These are phyloP conservation scores for Akanthomyces dipterigenus DNA, from an alignment of 2,329 filamentous ascomycete genomes.

Conservation along the genomic window DNA sequence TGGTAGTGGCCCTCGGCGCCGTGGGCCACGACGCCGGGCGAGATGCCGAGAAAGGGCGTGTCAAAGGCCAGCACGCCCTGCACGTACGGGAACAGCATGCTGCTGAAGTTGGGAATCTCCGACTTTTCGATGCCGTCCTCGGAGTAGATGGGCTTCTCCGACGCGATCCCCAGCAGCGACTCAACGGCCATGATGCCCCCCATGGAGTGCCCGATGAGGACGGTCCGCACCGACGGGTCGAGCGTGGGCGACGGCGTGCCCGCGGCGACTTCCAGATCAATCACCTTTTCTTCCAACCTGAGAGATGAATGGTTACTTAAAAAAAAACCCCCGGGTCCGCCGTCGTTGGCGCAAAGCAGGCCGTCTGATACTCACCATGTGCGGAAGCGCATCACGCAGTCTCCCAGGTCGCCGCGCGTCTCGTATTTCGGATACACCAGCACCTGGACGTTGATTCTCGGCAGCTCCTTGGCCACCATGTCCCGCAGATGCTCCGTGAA, in stretches of 20 bases:
- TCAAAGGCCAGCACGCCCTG: slow-evolving; percentile 89
- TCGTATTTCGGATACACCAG: slow-evolving; percentile 76
- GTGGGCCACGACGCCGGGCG: slow-evolving; percentile 76
- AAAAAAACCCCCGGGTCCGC: too few relatives aligned
- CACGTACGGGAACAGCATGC: slow-evolving; percentile 88
- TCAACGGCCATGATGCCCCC: slow-evolving; percentile 93
- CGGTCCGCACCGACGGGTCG: slow-evolving; percentile 74
- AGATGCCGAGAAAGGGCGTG: slow-evolving; percentile 82
- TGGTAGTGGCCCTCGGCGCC: slow-evolving; percentile 82
- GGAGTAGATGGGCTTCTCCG: slow-evolving; percentile 47
- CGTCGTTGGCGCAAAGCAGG: background rate
- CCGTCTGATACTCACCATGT: slow-evolving; percentile 51
- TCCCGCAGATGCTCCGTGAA: slow-evolving; percentile 68
- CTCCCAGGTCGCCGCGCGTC: slow-evolving; percentile 68
- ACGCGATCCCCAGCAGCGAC: slow-evolving; percentile 65
- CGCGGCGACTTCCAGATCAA: slow-evolving; percentile 84
- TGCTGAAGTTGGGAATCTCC: slow-evolving; percentile 37
- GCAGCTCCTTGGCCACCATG: slow-evolving; percentile 58
- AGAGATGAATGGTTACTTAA: background rate
- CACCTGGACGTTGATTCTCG: slow-evolving; percentile 59
- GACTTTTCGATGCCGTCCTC: slow-evolving; percentile 34
- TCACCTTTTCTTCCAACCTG: slow-evolving; percentile 85
- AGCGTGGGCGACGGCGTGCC: slow-evolving; percentile 76
- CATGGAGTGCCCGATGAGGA: slow-evolving; percentile 85
- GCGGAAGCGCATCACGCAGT: slow-evolving; percentile 66